Base-by-base conservation (phyloP, 768 basidiomycete species). In the Termitomyces sp. region DNA sequence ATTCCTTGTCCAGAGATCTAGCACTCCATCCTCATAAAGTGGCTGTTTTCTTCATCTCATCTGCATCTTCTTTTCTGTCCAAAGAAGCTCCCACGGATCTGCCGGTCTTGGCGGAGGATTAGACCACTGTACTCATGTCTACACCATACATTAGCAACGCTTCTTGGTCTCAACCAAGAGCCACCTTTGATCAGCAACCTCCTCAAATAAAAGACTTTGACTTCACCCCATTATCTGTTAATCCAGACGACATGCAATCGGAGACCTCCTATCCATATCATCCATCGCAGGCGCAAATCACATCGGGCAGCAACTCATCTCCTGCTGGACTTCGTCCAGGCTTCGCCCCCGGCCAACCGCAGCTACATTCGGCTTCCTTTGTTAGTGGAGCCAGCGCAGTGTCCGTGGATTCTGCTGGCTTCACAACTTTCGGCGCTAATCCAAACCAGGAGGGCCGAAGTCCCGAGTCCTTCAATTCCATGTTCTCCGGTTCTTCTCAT, bases 151-250 rank as follows among this genome's bases (percentile, higher is more conserved):
- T 53, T 14, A 59, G 42, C 44, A 60, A 60, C 53, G 55, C 59
- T 50, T 57, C 63, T 39, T 66, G 65, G 65, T 52, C 41, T 31
- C 64, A 65, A 47, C 59, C 61, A 20, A 61, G 59, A 37, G n/a
- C 53, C 32, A 16, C 56, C 9, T 62, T 61, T 42, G 27, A 42
- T 41, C 55, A 43, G n/a, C 60, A 60, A 46, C 44, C 59, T n/a
- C 32, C 57, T 18, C 60, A 66, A 43, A 59, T 55, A 37, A 51
- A 61, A 44, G 56, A 63, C 10, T 63, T 60, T 48, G 58, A 62
- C 44, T 65, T 65, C 41, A 52, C 42, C 2, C 13, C 57, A 16
- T 39, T 59, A n/a, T 53, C 63, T 39, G 56, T 37, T 6, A 41
- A 56, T 43, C 43, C 59, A 9, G 51, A 54, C 29, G 51, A 61